Evolutionary conservation across 495 filamentous ascomycete genomes (phyloP).

Genomic region (Glonium stellatum): DNA sequence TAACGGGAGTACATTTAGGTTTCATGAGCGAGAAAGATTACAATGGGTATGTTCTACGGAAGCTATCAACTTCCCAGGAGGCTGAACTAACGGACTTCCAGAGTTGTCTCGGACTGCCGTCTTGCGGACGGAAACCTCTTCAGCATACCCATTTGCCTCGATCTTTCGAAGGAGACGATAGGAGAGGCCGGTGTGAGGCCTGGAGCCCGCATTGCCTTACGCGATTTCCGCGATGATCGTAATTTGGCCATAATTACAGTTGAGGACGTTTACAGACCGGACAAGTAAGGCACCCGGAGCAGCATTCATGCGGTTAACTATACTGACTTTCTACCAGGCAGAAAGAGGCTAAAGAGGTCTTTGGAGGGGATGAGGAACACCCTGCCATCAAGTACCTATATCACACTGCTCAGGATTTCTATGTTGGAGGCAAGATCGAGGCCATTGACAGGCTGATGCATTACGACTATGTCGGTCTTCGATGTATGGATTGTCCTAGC

Average conservation of each 20-base stretch:
- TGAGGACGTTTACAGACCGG: slow-evolving; percentile 90
- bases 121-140: slow-evolving; percentile 88
- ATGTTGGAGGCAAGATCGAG: slow-evolving; percentile 91
- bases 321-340: slow-evolving; percentile 48
- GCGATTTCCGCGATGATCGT: slow-evolving; percentile 92
- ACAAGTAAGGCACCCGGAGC: slow-evolving; percentile 63
- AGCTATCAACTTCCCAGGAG: neutral
- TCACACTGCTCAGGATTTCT: slow-evolving; percentile 72
- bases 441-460: slow-evolving; percentile 91
- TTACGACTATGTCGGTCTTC: slow-evolving; percentile 95
- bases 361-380: slow-evolving; percentile 89
- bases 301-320: neutral
- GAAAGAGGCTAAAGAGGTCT: slow-evolving; percentile 87
- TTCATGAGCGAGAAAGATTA: slow-evolving; percentile 98
- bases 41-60: slow-evolving; percentile 57
- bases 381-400: slow-evolving; percentile 86
- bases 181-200: slow-evolving; percentile 64
- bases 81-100: slow-evolving; percentile 33
- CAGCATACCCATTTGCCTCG: slow-evolving; percentile 93
- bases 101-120: slow-evolving; percentile 80
- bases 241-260: slow-evolving; percentile 93
- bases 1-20: slow-evolving; percentile 46
- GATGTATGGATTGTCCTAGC: slow-evolving; percentile 54
- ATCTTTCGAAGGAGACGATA: slow-evolving; percentile 68
- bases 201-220: slow-evolving; percentile 74